Conservation (phyloP, 139 green algal genomes). For the Trebouxia sp. region DNA sequence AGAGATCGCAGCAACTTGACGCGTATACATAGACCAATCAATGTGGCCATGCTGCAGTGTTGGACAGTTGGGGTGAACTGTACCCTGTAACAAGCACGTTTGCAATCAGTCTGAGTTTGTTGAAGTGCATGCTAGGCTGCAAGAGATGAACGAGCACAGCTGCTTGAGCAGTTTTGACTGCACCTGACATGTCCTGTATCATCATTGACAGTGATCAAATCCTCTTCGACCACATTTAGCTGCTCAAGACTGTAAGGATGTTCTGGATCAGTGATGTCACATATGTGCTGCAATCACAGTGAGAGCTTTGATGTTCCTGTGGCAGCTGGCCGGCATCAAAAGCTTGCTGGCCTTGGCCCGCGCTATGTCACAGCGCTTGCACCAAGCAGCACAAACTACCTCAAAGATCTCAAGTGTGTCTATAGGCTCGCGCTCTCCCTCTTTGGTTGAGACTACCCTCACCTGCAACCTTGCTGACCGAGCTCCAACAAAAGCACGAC, state of each 20-base stretch:
- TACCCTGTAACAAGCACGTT: constrained; percentile 57
- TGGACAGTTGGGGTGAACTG: constrained; percentile 88
- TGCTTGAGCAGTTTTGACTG: not conserved
- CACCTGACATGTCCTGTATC: constrained; percentile 56
- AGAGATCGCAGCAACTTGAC: constrained; percentile 89
- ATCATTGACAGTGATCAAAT: constrained; percentile 77
- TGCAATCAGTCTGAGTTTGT: not conserved
- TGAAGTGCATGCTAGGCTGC: not conserved
- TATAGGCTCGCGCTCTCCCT: constrained; percentile 70
- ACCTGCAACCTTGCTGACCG: not conserved
- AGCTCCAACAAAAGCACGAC: not conserved
- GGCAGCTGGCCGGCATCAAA: constrained; percentile 35
- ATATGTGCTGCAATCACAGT: constrained; percentile 64
- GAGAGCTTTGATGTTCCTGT: not conserved
- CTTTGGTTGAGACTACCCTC: not conserved
- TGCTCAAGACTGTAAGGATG: constrained; percentile 98
- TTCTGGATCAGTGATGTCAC: constrained; percentile 96
- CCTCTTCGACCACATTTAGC: constrained; percentile 85
- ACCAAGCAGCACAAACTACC: constrained; percentile 7
- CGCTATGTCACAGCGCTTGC: not conserved
- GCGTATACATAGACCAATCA: constrained; percentile 96
- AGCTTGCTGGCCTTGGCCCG: not conserved
- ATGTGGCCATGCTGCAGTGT: constrained; percentile 98
- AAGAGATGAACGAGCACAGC: not conserved
- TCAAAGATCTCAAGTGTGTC: constrained; percentile 72